A percentile compares a stretch with the other conserved stretches of the same genome.
Evolutionary conservation across 345 rosid species (phyloP).

Genomic region (Brassica rapa): DNA sequence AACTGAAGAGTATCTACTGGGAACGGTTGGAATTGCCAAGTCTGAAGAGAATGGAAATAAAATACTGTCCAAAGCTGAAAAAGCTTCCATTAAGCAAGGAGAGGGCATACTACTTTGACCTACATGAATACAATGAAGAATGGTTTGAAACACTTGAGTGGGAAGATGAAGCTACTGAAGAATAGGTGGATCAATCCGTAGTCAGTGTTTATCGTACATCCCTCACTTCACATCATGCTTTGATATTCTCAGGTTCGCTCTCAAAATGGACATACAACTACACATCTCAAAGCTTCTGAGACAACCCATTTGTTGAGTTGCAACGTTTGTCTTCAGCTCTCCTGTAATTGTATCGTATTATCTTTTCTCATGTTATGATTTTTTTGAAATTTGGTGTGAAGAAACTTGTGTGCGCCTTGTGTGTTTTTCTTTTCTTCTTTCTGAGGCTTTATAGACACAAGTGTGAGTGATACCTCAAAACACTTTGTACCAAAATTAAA

Average conservation of each 20-base stretch:
- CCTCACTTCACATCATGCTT: not conserved
- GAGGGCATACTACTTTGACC: not conserved
- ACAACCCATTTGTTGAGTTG: not conserved
- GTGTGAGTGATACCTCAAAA: not conserved
- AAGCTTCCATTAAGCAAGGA: not conserved
- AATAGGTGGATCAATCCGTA: not conserved
- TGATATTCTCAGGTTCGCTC: not conserved
- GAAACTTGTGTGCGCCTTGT: not conserved
- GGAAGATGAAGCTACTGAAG: not conserved
- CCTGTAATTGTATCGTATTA: not conserved
- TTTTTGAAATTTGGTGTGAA: not conserved
- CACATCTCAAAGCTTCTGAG: not conserved
- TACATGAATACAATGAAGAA: not conserved
- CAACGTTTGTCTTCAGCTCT: not conserved
- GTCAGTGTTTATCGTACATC: not conserved
- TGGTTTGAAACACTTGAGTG: not conserved
- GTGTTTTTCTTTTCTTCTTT: not conserved
- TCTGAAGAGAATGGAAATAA: not conserved
- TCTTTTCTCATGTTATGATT: not conserved
- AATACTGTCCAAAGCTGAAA: not conserved
- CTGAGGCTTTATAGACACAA: not conserved
- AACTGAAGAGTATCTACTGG: not conserved
- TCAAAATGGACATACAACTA: not conserved
- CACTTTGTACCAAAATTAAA: not conserved
- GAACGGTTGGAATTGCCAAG: not conserved